Base-by-base conservation (phyloP, 2,329 filamentous ascomycete genomes). In the Hysterium pulicare region DNA sequence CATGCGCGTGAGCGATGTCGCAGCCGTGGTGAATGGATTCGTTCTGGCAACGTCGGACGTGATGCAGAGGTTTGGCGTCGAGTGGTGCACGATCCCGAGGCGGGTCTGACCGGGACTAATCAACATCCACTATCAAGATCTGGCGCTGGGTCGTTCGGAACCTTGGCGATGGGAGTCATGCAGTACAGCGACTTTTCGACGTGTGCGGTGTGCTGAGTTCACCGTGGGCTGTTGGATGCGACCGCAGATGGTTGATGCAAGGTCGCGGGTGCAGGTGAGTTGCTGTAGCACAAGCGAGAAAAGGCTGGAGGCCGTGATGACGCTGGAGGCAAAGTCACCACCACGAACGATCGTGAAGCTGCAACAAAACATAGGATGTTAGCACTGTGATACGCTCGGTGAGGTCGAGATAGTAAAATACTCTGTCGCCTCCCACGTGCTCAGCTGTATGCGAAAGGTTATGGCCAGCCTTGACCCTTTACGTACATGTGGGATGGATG, bases 51-150 rank as follows among this genome's bases (percentile, higher is more conserved):
- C 35, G 28, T 41, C 23, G 38, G 31, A 40, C 40, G 40, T 38
- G 44, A 34, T 38, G 45, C 42, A 34, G 50, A 51, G 35, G 50
- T 45, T n/a, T 48, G 30, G 28, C 19, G 38, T 34, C 47, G 36
- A 33, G 31, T 41, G 38, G 39, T 51, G 54, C 53, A 52, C 47
- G 48, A 39, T 47, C 48, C 55, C 53, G 50, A 48, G 44, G 48
- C 40, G 44, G 42, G 38, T 45, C 42, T 41, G 45, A 34, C 10
- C 30, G 31, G 38, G 38, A 11, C 26, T 11, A 33, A 33, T 31
- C 36, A 15, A 23, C 22, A 26, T n/a, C 38, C 22, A 17, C 13
- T 33, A 34, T 22, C 38, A 20, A 33, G 32, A 33, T 33, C 38
- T 33, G 38, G 21, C 28, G 31, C 20, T 30, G 22, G 24, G 21